Percentiles rank a stretch among this genome's conserved stretches.
phyloP scores from a whole-genome alignment of 2,329 filamentous ascomycete species.

The Botrytis fabae region DNA sequence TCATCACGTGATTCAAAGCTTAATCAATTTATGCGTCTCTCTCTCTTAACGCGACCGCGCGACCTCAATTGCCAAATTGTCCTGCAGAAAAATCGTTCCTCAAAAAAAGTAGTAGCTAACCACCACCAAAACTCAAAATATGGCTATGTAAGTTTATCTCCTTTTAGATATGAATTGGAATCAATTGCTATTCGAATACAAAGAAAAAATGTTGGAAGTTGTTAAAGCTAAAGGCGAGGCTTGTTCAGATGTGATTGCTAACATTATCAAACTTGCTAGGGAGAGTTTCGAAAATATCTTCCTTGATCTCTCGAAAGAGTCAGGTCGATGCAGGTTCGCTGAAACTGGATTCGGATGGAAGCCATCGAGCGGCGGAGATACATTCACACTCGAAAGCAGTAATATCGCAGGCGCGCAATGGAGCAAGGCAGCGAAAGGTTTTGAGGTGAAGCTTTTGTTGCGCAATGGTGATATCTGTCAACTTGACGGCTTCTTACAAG shows the following conservation, averaged over 20 bases:
- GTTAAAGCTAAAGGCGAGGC: slow-evolving; percentile 2
- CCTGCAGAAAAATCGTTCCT: slow-evolving; percentile 15
- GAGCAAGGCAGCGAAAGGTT: slow-evolving; percentile 90
- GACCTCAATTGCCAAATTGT: slow-evolving; percentile 10
- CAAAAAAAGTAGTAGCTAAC: not conserved
- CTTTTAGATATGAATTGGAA: not conserved
- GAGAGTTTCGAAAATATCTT: slow-evolving; percentile 98
- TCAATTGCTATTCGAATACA: not conserved
- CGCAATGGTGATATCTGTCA: slow-evolving; percentile 84
- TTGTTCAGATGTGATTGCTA: slow-evolving; percentile 19
- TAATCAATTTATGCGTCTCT: slow-evolving; percentile 14
- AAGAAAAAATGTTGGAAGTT: not conserved
- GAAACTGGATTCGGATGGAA: slow-evolving; percentile 97
- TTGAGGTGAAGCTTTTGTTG: slow-evolving; percentile 88
- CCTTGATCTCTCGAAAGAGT: slow-evolving; percentile 89
- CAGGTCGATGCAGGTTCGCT: slow-evolving; percentile 90
- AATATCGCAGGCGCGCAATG: slow-evolving; percentile 89
- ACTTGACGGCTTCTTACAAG: slow-evolving; percentile 90
- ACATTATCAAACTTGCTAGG: slow-evolving; percentile 42
- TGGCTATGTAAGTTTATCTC: slow-evolving; percentile 21
- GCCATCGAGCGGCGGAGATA: slow-evolving; percentile 80
- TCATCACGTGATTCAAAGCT: not conserved
- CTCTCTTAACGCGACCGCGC: slow-evolving; percentile 16
- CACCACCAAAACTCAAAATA: slow-evolving; percentile 9
- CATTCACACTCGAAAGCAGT: slow-evolving; percentile 86